Evolutionary conservation across 371 early-diverging fungal genomes (phyloP).

Genomic region (Coemansia sp.): DNA sequence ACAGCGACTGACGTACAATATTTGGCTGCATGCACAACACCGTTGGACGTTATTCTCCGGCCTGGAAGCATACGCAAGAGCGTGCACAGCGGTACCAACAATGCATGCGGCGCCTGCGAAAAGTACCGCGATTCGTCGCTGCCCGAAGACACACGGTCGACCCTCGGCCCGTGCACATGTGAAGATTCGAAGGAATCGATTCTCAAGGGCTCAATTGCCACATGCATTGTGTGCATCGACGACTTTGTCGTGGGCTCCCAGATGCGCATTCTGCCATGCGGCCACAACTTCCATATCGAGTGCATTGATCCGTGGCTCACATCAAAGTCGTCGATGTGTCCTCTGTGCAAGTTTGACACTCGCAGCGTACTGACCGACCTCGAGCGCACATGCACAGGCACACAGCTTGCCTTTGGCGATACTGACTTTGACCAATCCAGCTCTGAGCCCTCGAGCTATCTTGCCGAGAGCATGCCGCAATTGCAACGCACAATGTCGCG

Average conservation of each 20-base stretch:
- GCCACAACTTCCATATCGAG: constrained; percentile 53
- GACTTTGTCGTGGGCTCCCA: constrained; percentile 50
- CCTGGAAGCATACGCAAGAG: constrained; percentile 13
- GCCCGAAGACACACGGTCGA: not conserved
- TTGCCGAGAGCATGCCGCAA: constrained; percentile 30
- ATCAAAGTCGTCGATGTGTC: constrained; percentile 51
- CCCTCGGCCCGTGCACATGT: not conserved
- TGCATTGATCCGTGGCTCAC: constrained; percentile 55
- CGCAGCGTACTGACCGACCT: constrained; percentile 46
- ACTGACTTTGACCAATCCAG: constrained; percentile 10
- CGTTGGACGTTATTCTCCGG: constrained; percentile 35
- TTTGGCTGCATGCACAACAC: constrained; percentile 37
- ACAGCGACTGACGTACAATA: constrained; percentile 29
- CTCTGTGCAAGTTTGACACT: constrained; percentile 53
- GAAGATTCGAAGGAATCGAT: not conserved
- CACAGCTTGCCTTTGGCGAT: constrained; percentile 13
- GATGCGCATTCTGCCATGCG: constrained; percentile 53
- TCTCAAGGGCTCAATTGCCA: constrained; percentile 43
- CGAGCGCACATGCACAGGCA: constrained; percentile 34
- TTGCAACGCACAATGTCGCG: constrained; percentile 1
- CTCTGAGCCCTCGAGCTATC: constrained; percentile 36
- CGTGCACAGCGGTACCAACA: not conserved
- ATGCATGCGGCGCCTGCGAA: no score
- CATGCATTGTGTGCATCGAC: constrained; percentile 52
- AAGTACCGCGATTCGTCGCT: not conserved